Evolutionary conservation across 345 rosid species (phyloP).

Genomic region (Syzygium aromaticum): DNA sequence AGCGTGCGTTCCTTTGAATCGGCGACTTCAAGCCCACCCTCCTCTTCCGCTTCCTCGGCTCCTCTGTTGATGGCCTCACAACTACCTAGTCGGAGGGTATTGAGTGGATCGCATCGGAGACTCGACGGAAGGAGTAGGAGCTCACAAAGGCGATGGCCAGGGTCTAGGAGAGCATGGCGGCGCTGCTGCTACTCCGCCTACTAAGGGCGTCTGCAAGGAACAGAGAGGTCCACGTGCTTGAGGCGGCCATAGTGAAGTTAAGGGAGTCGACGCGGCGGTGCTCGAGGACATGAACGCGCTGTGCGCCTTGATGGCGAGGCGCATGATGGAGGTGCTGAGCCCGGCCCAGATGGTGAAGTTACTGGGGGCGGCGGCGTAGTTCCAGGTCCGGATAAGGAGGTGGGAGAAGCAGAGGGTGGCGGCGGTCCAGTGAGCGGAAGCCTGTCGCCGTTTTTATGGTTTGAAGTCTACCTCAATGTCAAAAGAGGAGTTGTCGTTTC

Average conservation of each 20-base stretch:
- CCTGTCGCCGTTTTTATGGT: background rate
- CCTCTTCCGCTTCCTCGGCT: conserved; percentile 13
- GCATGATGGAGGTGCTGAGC: conserved; percentile 13
- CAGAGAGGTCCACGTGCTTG: conserved; percentile 5
- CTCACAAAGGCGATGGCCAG: conserved; percentile 24
- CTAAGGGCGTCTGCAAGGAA: conserved; percentile 5
- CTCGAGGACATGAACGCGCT: conserved; percentile 21
- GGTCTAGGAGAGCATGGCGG: conserved; percentile 33
- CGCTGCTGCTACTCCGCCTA: conserved; percentile 7
- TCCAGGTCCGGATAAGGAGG: conserved; percentile 17
- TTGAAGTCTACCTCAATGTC: background rate
- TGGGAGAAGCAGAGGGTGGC: conserved; percentile 4
- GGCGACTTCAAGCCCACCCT: conserved; percentile 30
- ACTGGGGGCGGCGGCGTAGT: conserved; percentile 12
- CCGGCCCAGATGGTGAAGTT: conserved; percentile 21
- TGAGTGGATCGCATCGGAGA: conserved; percentile 9
- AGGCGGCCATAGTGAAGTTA: conserved; percentile 11
- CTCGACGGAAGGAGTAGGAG: conserved; percentile 20
- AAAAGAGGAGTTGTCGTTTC: background rate
- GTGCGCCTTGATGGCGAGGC: conserved; percentile 4
- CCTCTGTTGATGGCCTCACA: conserved; percentile 6
- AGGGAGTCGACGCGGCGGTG: conserved; percentile 2
- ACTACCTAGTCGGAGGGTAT: conserved; percentile 14
- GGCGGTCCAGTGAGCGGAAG: background rate
- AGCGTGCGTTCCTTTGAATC: conserved; percentile 23